Conservation (phyloP, 2,329 filamentous ascomycete genomes). For the Camptophora hylomeconis region DNA sequence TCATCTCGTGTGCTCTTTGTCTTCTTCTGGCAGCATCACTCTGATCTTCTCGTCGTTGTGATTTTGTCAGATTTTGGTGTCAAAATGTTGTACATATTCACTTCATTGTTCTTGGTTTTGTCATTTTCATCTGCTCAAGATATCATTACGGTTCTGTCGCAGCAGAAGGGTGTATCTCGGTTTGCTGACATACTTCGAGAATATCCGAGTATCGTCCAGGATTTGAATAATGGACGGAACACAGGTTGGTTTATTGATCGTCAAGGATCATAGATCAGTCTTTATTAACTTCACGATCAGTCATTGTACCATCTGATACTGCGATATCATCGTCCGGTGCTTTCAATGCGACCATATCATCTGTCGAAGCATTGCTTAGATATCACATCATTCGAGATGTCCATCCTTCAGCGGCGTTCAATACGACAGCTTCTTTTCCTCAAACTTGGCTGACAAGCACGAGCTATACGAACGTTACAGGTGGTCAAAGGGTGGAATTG, state of each 20-base stretch:
- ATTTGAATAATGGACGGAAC: conserved; percentile 11
- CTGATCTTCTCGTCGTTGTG: no score
- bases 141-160: conserved; percentile 11
- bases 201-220: conserved; percentile 10
- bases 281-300: no score
- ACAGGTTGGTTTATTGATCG: conserved; percentile 6
- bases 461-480: conserved; percentile 45
- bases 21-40: no score
- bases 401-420: conserved; percentile 21
- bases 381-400: conserved; percentile 49
- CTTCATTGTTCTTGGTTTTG: neutral
- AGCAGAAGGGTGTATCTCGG: conserved; percentile 12
- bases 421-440: conserved; percentile 27
- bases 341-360: conserved; percentile 8
- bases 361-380: conserved; percentile 34
- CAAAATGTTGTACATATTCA: conserved; percentile 1
- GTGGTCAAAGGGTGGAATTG: conserved; percentile 44
- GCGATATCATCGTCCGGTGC: conserved; percentile 9
- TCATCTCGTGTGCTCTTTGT: no score
- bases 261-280: no score
- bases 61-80: no score
- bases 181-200: conserved; percentile 10
- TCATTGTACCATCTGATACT: conserved; percentile 13
- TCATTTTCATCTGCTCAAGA: conserved; percentile 8
- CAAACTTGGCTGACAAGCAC: conserved; percentile 38